A percentile compares a stretch with the other conserved stretches of the same genome.
Conservation (phyloP, 768 basidiomycete genomes). For the Tylopilus plumbeoviolaceoides region DNA sequence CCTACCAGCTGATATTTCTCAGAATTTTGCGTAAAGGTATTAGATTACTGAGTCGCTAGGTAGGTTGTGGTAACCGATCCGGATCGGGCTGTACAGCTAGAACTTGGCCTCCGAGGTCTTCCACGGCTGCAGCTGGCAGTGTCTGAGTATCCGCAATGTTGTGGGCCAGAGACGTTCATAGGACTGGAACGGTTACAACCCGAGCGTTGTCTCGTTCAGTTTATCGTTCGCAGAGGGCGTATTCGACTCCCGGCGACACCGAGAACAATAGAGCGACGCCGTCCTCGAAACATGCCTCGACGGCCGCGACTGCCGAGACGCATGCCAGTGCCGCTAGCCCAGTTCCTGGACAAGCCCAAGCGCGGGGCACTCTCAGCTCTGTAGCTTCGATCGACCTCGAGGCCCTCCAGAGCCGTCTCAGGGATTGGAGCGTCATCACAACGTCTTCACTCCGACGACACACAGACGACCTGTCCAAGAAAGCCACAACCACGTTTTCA, state of each 20-base stretch:
- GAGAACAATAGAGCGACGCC: constrained; percentile 2
- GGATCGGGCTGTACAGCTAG: not conserved
- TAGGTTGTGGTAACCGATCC: not conserved
- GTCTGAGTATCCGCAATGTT: constrained; percentile 16
- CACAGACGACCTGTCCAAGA: constrained; percentile 55
- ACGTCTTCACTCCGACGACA: constrained; percentile 40
- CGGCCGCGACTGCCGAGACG: not conserved
- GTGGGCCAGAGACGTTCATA: constrained; percentile 7
- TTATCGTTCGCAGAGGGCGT: not conserved
- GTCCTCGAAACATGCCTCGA: constrained; percentile 1
- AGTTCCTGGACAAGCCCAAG: not conserved
- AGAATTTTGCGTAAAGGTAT: not conserved
- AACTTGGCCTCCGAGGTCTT: not conserved
- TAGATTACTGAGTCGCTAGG: not conserved
- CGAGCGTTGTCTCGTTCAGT: constrained; percentile 13
- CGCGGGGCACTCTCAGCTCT: not conserved
- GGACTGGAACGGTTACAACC: constrained; percentile 1
- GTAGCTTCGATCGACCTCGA: constrained; percentile 19
- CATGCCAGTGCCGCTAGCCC: not conserved
- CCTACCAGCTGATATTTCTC: not conserved
- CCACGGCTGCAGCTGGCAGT: not conserved
- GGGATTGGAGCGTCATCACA: constrained; percentile 44
- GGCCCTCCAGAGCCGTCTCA: constrained; percentile 35
- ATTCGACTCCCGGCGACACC: constrained; percentile 5
- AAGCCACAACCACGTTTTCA: constrained; percentile 58